Evolutionary conservation across 2,329 filamentous ascomycete genomes (phyloP), one percentile per base, ranked within the genome.

Genomic region (Stachybotrys elegans): DNA sequence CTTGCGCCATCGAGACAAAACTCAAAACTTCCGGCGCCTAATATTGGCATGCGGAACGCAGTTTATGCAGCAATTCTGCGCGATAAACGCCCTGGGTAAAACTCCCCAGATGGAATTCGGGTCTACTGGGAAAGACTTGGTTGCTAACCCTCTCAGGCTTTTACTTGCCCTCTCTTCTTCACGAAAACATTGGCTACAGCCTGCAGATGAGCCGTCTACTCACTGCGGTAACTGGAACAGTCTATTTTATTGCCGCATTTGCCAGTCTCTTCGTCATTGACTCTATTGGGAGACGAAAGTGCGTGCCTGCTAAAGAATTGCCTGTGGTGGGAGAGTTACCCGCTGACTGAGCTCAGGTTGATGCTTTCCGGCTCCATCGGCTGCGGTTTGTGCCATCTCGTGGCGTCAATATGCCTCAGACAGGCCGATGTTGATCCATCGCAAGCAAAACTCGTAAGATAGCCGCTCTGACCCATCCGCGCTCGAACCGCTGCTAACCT

Each of bases 131-230:
- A n/a, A n/a, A n/a, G n/a, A n/a, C n/a, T n/a, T n/a, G n/a, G n/a
- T n/a, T n/a, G n/a, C n/a, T n/a, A n/a, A n/a, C n/a, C n/a, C n/a
- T n/a, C n/a, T 46, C 67, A 49, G 66, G 67, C 4, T 70, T 70
- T 47, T 71, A 71, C 44, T 60, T 82, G 0, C 78, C 78, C 0
- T 79, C 75, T 0, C 67, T 83, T 0, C 57, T 83, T 2, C 76
- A 77, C 43, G 57, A 75, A 37, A 76, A 69, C 6, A 76, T 83
- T 7, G 77, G 78, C 0, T 68, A 81, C 21, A 60, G 60, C 22
- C 67, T 79, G 45, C 66, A 66, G 32, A 69, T 73, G 53, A 71
- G 75, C 3, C 68, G 78, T 5, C 60, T 83, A 1, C 64, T 83
- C 16, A 72, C 78, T 2, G 79, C 75, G 3, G 72, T 75, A 45